Evolutionary conservation across 768 basidiomycete species (phyloP), one percentile per base, ranked within the genome.

Genomic region (Leccinum truebloodii): DNA sequence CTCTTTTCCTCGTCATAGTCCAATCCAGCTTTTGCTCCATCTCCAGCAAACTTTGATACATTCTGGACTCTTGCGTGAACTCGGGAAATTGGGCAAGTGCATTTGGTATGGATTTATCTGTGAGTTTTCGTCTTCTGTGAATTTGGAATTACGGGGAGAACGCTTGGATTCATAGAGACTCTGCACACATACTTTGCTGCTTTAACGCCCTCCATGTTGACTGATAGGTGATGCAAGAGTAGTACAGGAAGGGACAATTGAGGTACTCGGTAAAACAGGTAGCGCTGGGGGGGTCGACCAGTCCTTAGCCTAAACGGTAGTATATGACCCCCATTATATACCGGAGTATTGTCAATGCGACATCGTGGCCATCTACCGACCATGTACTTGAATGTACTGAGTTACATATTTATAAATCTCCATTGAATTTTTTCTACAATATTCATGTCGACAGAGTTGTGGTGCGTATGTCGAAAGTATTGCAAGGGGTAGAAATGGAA

Each of bases 11-110:
- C 71, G 86, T 87, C 81, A 95, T 89, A 4, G 94, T 95, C 95
- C 95, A 97, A 74, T 98, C 95, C 16, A 98, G 78, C 71, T 89
- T 92, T 59, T 90, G 83, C 72, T 97, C 95, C 86, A 92, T 92
- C 64, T 90, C 88, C 28, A 95, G 74, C 44, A 97, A 78, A 67
- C 92, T 87, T 61, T 88, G 85, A 74, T 96, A 97, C 84, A 95
- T 92, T 59, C 78, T 80, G 24, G 92, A 92, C 71, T 96, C 94
- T 66, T 85, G 82, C 2, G 88, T 84, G 69, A 92, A 92, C 53
- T 87, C 85, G 18, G 88, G 85, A 65, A 85, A 81, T 61, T 92
- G 86, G 5, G 88, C 80, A 37, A 95, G 80, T 55, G 84, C 84
- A 80, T 88, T 86, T 0, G 94, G 91, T 37, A 96, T 77, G 37